These are phyloP conservation scores for Mycena chlorophos DNA, from an alignment of 768 basidiomycete genomes.

Conservation along the genomic window DNA sequence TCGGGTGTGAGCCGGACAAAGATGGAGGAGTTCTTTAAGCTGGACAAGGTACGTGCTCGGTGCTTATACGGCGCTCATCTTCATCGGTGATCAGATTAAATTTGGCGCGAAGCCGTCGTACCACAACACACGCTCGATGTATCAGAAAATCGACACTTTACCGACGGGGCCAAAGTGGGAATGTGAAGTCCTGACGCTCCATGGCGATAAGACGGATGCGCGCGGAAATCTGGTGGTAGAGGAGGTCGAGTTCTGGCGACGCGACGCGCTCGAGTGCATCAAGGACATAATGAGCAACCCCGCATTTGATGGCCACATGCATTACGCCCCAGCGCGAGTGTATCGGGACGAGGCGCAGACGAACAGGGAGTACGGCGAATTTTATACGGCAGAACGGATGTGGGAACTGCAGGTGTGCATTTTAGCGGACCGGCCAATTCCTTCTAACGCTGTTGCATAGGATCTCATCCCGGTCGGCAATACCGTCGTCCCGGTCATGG, in stretches of 20 bases:
- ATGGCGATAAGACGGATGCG: constrained; percentile 21
- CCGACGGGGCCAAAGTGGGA: constrained; percentile 23
- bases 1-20: constrained; percentile 26
- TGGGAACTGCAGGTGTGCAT: constrained; percentile 34
- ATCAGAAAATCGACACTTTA: constrained; percentile 25
- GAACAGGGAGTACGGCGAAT: constrained; percentile 24
- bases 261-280: constrained; percentile 28
- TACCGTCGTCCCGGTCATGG: no score
- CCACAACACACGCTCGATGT: constrained; percentile 11
- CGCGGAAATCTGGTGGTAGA: constrained; percentile 6
- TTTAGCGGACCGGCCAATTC: no score
- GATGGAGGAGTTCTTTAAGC: constrained; percentile 31
- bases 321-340: constrained; percentile 27
- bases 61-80: background rate
- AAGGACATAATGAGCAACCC: constrained; percentile 30
- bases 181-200: constrained; percentile 22
- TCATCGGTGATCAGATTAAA: background rate
- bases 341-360: constrained; percentile 1
- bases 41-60: constrained; percentile 12
- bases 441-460: no score
- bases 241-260: constrained; percentile 28
- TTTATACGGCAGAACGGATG: constrained; percentile 34
- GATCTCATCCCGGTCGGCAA: no score
- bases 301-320: constrained; percentile 25
- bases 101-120: background rate